Evolutionary conservation across 805 yeast species (phyloP), one percentile per base, ranked within the genome.

Genomic region (Nakazawaea peltata): DNA sequence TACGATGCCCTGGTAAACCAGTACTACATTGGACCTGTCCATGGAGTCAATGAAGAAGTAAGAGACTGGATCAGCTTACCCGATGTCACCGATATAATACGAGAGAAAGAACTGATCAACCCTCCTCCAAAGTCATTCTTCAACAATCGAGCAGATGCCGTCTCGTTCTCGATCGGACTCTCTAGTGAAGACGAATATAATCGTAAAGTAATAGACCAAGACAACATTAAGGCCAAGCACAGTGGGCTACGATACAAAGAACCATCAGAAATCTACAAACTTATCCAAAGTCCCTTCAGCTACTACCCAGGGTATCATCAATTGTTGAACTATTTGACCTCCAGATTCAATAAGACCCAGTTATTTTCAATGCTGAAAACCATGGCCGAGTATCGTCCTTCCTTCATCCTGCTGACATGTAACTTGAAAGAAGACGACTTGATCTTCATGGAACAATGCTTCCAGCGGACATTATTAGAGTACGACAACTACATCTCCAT

Each of bases 391-490:
- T 87, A 87, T 50, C 63, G 97, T 44, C 96, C 97, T 2, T 77
- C 88, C 10, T 90, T 90, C 53, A 86, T 88, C 47, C 96, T 97
- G 3, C 83, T 94, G 48, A 84, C 94, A 26, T 82, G 84, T 48
- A 77, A 92, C 4, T 59, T 90, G 25, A 84, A 88, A 39, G 95
- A 85, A 47, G 94, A 84, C 28, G 98, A 90, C 54, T 66, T 88
- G 56, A 82, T 90, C 3, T 90, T 90, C 51, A 86, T 92, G 81
- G 98, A 90, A 53, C 94, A 90, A 60, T 84, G 95, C 47, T 90
- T 88, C 60, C 97, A 90, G 56, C 64, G 98, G 30, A 87, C 97
- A 0, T 61, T 90, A 25, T 61, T 90, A 29, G 95, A 94, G 41
- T 90, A 87, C 54, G 88, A 86, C 41, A 82, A 80, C 54, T 83